These are phyloP conservation scores for Cotoneaster glaucophyllus DNA, from an alignment of 306 rosid species.

Conservation along the genomic window DNA sequence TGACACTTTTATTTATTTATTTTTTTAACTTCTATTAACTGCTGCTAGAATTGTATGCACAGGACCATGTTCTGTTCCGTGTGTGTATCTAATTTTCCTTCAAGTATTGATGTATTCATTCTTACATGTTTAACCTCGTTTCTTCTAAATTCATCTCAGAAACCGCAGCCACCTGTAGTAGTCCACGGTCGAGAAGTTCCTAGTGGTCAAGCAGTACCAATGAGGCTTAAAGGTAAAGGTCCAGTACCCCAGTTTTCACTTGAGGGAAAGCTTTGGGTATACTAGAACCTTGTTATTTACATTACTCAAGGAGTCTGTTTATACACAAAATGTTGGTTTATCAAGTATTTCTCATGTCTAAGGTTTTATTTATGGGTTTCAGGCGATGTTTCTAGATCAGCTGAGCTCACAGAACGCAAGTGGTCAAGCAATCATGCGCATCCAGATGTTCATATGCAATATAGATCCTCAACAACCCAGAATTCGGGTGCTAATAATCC, in stretches of 20 bases:
- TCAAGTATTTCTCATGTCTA: not conserved
- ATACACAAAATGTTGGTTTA: not conserved
- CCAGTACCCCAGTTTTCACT: not conserved
- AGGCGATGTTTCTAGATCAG: slow-evolving; percentile 1
- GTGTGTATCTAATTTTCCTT: not conserved
- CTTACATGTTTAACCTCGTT: not conserved
- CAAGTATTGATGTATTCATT: not conserved
- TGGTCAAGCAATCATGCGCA: slow-evolving; percentile 4
- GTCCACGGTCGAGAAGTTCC: not conserved
- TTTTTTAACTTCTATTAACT: not conserved
- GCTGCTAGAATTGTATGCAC: not conserved
- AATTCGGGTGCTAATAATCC: slow-evolving; percentile 26
- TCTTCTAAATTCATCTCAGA: not conserved
- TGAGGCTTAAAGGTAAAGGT: slow-evolving; percentile 2
- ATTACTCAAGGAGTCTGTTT: not conserved
- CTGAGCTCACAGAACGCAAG: not conserved
- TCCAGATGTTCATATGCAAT: slow-evolving; percentile 22
- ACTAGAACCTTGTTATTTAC: not conserved
- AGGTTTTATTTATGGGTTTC: not conserved
- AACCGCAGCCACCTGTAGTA: not conserved
- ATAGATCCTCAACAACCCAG: slow-evolving; percentile 33
- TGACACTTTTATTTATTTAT: not conserved
- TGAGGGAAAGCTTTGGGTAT: not conserved
- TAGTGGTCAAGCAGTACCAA: slow-evolving; percentile 1
- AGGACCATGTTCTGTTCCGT: not conserved